Evolutionary conservation across 2,329 filamentous ascomycete genomes (phyloP), one percentile per base, ranked within the genome.

Genomic region (Fusarium redolens): DNA sequence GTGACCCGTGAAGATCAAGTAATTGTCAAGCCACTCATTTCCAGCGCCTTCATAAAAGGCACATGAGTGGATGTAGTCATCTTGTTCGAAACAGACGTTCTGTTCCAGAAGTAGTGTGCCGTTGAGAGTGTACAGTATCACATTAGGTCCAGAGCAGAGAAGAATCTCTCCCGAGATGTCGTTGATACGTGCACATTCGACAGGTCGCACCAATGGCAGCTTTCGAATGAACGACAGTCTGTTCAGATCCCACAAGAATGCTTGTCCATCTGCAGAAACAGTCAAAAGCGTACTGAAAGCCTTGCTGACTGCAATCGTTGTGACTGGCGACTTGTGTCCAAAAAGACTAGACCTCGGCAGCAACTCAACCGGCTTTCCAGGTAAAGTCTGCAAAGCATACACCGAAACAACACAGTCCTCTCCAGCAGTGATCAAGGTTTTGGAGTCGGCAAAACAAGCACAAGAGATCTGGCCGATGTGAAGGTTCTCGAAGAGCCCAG

Each of bases 211-310:
- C 20, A 86, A 81, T 1, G 90, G 90, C 28, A 96, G 85, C 81
- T 91, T 92, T 48, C 94, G 90, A 10, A 98, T 91, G 77, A 97
- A 97, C 58, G 94, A 93, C 17, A 95, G 89, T 20, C 94, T 90
- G 81, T 98, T 99, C 7, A 99, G 87, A 80, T 98, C 96, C 96
- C 96, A 99, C 7, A 98, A 86, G 77, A 97, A 91, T 15, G 95
- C 91, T 43, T 93, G 91, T 1, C 95, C 95, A 78, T 97, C 94
- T 1, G 88, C 88, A 0, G 93, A 95, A 2, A 93, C 92, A 3
- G 95, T 97, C 6, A 98, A 87, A 58, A 99, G 90, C 0, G 95
- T 93, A 78, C 94, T 95, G 81, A 98, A 97, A 0, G 94, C 93
- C 70, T 95, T 92, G 43, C 94, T 97, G 4, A 96, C 92, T 0